phyloP scores from a whole-genome alignment of 176 grass and related monocot species.

The Luzula sylvatica region DNA sequence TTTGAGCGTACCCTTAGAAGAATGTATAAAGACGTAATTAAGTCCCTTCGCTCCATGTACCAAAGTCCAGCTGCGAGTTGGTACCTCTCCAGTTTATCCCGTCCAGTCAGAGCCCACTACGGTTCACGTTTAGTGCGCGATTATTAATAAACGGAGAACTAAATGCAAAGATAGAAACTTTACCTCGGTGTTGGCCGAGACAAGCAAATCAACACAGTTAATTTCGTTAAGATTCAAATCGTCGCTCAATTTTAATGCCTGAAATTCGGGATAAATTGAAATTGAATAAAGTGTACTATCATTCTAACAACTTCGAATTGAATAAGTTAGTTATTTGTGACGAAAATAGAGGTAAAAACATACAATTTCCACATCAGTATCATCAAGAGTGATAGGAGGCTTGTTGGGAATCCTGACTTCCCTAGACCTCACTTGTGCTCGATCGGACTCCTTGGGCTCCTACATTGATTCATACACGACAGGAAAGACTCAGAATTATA shows the following conservation, averaged over 20 bases:
- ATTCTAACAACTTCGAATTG: too few relatives aligned
- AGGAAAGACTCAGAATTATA: constrained; percentile 13
- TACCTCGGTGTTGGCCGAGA: constrained; percentile 81
- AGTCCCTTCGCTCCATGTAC: constrained; percentile 98
- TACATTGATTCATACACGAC: constrained; percentile 24
- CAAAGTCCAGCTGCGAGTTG: constrained; percentile 82
- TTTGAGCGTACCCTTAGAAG: constrained; percentile 55
- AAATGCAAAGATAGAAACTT: neutral
- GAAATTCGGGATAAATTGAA: constrained; percentile 15
- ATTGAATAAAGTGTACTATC: neutral
- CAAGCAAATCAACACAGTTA: constrained; percentile 85
- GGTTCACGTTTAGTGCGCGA: constrained; percentile 15
- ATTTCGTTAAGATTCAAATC: constrained; percentile 96
- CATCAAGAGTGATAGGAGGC: constrained; percentile 58
- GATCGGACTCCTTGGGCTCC: constrained; percentile 73
- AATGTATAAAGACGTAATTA: constrained; percentile 92
- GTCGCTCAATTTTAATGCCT: constrained; percentile 90
- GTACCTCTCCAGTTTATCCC: constrained; percentile 82
- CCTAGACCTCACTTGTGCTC: constrained; percentile 65
- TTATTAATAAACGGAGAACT: neutral
- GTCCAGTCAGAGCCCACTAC: constrained; percentile 83
- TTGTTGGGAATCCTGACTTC: constrained; percentile 62
- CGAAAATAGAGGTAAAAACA: constrained; percentile 15
- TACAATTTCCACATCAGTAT: constrained; percentile 89
- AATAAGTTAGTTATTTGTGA: neutral